These are phyloP conservation scores for Lentinula sp. DNA, from an alignment of 768 basidiomycete genomes.

Conservation along the genomic window DNA sequence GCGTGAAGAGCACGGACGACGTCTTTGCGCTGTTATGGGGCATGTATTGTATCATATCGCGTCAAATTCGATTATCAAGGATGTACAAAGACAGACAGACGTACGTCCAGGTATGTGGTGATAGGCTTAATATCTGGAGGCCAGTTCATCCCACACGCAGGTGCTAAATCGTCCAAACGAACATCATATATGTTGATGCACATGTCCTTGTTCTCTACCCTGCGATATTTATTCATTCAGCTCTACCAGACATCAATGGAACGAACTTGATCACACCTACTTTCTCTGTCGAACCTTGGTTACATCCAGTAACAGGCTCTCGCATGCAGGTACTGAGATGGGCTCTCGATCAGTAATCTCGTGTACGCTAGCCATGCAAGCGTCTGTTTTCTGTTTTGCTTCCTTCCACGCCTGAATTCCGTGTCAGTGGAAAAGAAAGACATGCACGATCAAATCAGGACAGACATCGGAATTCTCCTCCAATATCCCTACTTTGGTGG, in stretches of 20 bases:
- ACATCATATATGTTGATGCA: constrained; percentile 97
- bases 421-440: not conserved
- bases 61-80: too few species aligned
- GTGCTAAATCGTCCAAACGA: constrained; percentile 76
- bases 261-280: constrained; percentile 10
- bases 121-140: constrained; percentile 79
- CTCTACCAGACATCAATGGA: not conserved
- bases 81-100: constrained; percentile 18
- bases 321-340: constrained; percentile 53
- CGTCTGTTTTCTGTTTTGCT: constrained; percentile 49
- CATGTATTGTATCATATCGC: too few species aligned
- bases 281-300: constrained; percentile 36
- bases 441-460: not conserved
- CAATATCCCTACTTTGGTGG: constrained; percentile 71
- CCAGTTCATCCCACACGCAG: constrained; percentile 98
- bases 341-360: constrained; percentile 45
- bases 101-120: constrained; percentile 73
- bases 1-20: constrained; percentile 86
- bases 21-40: constrained; percentile 54
- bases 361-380: constrained; percentile 47
- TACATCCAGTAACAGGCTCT: constrained; percentile 44
- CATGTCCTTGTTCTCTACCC: constrained; percentile 60
- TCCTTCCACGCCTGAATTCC: constrained; percentile 51
- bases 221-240: constrained; percentile 19
- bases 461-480: constrained; percentile 65